Evolutionary conservation across 805 yeast species (phyloP).

Genomic region (Candida ortonii): DNA sequence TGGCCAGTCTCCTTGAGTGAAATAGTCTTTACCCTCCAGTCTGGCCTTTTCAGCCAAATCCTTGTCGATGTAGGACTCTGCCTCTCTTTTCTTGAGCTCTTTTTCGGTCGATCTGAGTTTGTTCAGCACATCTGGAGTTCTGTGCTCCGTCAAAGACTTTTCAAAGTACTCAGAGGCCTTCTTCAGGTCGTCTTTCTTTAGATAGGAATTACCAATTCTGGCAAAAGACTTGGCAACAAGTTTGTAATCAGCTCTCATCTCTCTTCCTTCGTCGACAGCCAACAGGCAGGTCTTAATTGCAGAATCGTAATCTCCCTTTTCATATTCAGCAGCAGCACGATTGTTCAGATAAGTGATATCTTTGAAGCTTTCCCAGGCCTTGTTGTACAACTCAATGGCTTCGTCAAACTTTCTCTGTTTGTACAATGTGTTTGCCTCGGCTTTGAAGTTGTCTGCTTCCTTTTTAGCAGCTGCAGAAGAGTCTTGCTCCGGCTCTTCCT

Average conservation of each 20-base stretch:
- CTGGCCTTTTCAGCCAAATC: conserved; percentile 95
- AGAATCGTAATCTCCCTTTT: conserved; percentile 85
- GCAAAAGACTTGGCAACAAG: conserved; percentile 89
- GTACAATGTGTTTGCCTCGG: conserved; percentile 82
- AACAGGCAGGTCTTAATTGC: conserved; percentile 76
- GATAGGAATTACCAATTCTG: conserved; percentile 80
- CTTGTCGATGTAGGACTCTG: conserved; percentile 77
- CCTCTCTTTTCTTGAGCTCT: conserved; percentile 74
- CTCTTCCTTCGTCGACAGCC: conserved; percentile 90
- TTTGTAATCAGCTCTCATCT: conserved; percentile 86
- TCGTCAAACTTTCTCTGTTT: conserved; percentile 87
- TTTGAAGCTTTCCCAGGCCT: conserved; percentile 77
- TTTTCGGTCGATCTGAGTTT: conserved; percentile 88
- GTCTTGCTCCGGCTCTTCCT: conserved; percentile 27
- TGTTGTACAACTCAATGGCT: conserved; percentile 81
- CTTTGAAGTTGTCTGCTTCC: conserved; percentile 69
- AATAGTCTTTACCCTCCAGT: conserved; percentile 82
- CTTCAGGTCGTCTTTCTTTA: conserved; percentile 68
- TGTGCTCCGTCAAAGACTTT: conserved; percentile 92
- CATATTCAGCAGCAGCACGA: conserved; percentile 97
- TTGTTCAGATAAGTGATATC: conserved; percentile 94
- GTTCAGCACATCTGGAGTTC: conserved; percentile 88
- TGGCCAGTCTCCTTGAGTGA: conserved; percentile 95
- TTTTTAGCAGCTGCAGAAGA: conserved; percentile 37
- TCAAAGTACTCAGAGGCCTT: conserved; percentile 78